Percentiles rank a stretch among this genome's conserved stretches.
Conservation (phyloP, 2,329 filamentous ascomycete species). For the Atkinsonella hypoxylon region DNA sequence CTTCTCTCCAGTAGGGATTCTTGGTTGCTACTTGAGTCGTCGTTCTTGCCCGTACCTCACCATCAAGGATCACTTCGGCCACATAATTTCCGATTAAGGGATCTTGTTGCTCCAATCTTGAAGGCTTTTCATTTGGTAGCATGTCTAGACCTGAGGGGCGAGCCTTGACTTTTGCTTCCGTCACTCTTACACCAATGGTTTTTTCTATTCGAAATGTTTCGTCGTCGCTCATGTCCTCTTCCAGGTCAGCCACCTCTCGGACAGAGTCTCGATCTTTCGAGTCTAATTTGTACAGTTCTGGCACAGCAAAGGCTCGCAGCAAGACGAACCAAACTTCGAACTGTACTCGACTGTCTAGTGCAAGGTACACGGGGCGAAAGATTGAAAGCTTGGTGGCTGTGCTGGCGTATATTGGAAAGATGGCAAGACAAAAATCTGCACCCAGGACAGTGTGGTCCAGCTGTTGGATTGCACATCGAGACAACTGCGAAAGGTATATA, state of each 20-base stretch:
- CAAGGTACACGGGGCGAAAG: conserved; percentile 79
- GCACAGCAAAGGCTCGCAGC: conserved; percentile 79
- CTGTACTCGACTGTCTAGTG: conserved; percentile 74
- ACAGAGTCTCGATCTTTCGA: conserved; percentile 29
- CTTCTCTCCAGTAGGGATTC: conserved; percentile 73
- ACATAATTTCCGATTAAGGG: conserved; percentile 56
- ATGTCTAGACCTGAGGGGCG: conserved; percentile 14
- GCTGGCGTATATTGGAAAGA: conserved; percentile 85
- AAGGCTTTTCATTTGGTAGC: conserved; percentile 11
- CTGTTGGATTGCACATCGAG: conserved; percentile 80
- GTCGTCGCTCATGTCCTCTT: conserved; percentile 25
- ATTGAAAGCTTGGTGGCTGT: conserved; percentile 61
- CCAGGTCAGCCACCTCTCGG: conserved; percentile 26
- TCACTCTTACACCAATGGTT: conserved; percentile 43
- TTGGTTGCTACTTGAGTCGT: conserved; percentile 58
- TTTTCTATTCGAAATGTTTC: conserved; percentile 53
- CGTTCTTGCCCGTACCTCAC: conserved; percentile 66
- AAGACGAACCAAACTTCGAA: conserved; percentile 97
- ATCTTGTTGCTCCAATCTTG: conserved; percentile 24
- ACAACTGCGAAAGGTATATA: conserved; percentile 79
- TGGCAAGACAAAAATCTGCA: conserved; percentile 86
- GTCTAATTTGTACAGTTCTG: conserved; percentile 68
- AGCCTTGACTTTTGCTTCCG: conserved; percentile 48
- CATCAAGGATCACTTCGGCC: conserved; percentile 68
- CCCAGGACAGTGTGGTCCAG: conserved; percentile 84